Percentiles rank a stretch among this genome's conserved stretches.
These are phyloP conservation scores for Yarrowia divulgata DNA, from an alignment of 805 yeast genomes.

Conservation along the genomic window DNA sequence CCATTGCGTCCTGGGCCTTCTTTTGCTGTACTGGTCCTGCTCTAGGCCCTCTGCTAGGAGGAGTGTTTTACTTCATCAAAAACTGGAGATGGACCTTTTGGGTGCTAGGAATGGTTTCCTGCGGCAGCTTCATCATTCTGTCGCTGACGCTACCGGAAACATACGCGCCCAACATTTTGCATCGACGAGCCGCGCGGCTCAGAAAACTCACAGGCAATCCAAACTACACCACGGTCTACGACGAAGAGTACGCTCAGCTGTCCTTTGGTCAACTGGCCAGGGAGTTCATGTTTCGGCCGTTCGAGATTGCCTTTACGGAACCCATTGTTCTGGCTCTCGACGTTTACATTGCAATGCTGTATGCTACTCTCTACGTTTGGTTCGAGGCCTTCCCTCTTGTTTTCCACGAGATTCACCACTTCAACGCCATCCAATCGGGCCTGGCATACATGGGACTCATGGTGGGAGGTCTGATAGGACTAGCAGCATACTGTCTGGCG, in stretches of 20 bases:
- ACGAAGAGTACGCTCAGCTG: conserved; percentile 50
- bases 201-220: conserved; percentile 58
- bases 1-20: conserved; percentile 61
- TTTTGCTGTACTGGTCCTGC: conserved; percentile 63
- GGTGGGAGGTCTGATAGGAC: conserved; percentile 53
- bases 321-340: conserved; percentile 61
- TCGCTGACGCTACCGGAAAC: conserved; percentile 62
- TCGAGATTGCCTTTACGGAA: conserved; percentile 56
- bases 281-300: conserved; percentile 50
- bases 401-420: conserved; percentile 54
- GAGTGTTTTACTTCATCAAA: conserved; percentile 56
- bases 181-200: conserved; percentile 59
- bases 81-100: conserved; percentile 65
- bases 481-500: conserved; percentile 15
- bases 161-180: conserved; percentile 55
- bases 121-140: conserved; percentile 51
- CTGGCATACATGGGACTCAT: conserved; percentile 55
- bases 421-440: conserved; percentile 57
- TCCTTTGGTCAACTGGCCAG: conserved; percentile 24
- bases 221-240: conserved; percentile 56
- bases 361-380: conserved; percentile 61
- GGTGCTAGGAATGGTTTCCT: conserved; percentile 52
- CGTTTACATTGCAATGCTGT: conserved; percentile 57
- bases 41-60: conserved; percentile 64
- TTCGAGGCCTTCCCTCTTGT: conserved; percentile 66